phyloP scores from a whole-genome alignment of 257 asterid species.

The Solanum chiquidenum region DNA sequence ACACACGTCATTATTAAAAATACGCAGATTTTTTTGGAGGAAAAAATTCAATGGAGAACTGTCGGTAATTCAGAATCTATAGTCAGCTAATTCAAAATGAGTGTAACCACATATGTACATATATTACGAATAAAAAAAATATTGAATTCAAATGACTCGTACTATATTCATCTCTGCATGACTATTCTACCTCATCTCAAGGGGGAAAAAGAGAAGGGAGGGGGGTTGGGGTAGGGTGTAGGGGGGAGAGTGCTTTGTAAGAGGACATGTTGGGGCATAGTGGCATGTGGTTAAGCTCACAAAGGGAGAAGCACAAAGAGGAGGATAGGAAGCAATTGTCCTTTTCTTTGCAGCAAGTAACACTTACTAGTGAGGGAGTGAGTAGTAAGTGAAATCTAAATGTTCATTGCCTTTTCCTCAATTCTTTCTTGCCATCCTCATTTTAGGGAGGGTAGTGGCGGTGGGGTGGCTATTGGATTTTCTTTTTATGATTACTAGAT shows the following conservation, averaged over 20 bases:
- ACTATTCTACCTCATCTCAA: neutral
- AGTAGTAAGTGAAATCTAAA: neutral
- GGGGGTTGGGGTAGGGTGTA: neutral
- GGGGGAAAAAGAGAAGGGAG: neutral
- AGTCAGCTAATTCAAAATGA: neutral
- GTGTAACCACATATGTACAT: neutral
- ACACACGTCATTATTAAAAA: neutral
- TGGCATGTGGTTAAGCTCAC: conserved; percentile 13
- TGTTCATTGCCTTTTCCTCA: neutral
- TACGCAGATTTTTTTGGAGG: neutral
- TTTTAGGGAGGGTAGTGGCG: neutral
- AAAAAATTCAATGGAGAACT: neutral
- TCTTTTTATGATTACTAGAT: neutral
- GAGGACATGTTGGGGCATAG: conserved; percentile 3
- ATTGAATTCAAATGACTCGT: neutral
- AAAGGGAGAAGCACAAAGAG: neutral
- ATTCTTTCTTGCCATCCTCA: neutral
- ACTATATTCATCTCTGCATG: neutral
- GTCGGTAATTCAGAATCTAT: neutral
- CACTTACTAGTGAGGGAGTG: neutral
- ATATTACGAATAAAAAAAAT: neutral
- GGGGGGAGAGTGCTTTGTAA: neutral
- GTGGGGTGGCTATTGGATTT: neutral
- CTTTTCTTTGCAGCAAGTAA: conserved; percentile 6
- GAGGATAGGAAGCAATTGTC: conserved; percentile 16